phyloP scores from a whole-genome alignment of 768 basidiomycete species.

The Candolleomyces eurysporus region DNA sequence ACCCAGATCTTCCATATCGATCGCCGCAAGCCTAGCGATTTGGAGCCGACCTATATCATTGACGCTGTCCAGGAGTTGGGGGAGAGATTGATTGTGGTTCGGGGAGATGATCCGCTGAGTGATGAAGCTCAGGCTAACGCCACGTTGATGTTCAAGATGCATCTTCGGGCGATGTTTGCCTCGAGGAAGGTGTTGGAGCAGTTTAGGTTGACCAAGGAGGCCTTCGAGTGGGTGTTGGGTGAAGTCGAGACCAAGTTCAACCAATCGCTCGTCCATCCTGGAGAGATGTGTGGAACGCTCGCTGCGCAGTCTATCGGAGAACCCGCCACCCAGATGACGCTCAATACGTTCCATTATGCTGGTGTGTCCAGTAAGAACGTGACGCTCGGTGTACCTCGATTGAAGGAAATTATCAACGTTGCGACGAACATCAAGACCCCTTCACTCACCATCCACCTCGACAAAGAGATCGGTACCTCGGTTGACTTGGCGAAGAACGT shows the following conservation, averaged over 20 bases:
- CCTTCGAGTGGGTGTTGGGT: conserved; percentile 97
- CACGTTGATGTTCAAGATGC: conserved; percentile 90
- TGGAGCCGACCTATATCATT: conserved; percentile 85
- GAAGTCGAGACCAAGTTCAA: conserved; percentile 98
- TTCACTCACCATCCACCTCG: conserved; percentile 88
- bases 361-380: conserved; percentile 99
- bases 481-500: conserved; percentile 76
- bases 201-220: conserved; percentile 85
- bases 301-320: conserved; percentile 99
- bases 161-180: conserved; percentile 86
- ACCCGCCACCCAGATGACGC: conserved; percentile 98
- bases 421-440: conserved; percentile 99
- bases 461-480: conserved; percentile 64
- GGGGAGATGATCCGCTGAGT: conserved; percentile 77
- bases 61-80: conserved; percentile 73
- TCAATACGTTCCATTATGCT: conserved; percentile 99
- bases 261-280: conserved; percentile 85
- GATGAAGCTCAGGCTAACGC: conserved; percentile 82
- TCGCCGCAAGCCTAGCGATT: conserved; percentile 86
- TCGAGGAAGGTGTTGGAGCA: conserved; percentile 84
- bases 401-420: conserved; percentile 99
- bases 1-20: conserved; percentile 98
- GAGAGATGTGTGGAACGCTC: conserved; percentile 98
- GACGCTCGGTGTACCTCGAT: conserved; percentile 96
- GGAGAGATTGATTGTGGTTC: conserved; percentile 80